These are phyloP conservation scores for Tetradesmus obliquus DNA, from an alignment of 139 green algal genomes.

Conservation along the genomic window DNA sequence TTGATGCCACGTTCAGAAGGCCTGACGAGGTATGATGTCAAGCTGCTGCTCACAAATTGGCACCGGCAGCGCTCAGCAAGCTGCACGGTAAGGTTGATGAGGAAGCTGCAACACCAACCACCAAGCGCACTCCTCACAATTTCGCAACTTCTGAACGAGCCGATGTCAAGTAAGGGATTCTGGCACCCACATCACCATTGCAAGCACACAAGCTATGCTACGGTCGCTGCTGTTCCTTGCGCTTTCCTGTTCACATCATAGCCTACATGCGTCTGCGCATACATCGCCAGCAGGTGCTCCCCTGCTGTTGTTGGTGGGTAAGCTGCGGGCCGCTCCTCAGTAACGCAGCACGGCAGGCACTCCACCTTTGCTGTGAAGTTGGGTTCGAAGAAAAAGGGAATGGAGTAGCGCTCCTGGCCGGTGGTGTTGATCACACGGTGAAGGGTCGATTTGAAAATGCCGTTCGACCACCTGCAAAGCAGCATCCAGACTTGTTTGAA, in stretches of 20 bases:
- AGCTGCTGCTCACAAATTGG: background rate
- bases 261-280: slow-evolving; percentile 76
- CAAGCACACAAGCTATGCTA: background rate
- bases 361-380: slow-evolving; percentile 78
- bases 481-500: background rate
- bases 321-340: slow-evolving; percentile 20
- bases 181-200: background rate
- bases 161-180: background rate
- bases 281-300: slow-evolving; percentile 81
- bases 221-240: background rate
- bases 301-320: slow-evolving; percentile 79
- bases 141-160: too few species aligned
- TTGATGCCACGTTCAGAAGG: too few species aligned
- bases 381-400: slow-evolving; percentile 91
- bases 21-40: too few species aligned
- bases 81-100: too few species aligned
- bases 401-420: slow-evolving; percentile 78
- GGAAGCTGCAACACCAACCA: too few species aligned
- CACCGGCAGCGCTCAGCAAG: too few species aligned
- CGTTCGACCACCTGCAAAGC: slow-evolving; percentile 78
- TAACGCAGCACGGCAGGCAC: slow-evolving; percentile 72
- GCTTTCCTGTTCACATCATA: slow-evolving; percentile 49
- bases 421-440: slow-evolving; percentile 84
- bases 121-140: too few species aligned
- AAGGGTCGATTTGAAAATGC: slow-evolving; percentile 81